Base-by-base conservation (phyloP, 2,329 filamentous ascomycete species). In the Mycosphaerelloides madeirae region DNA sequence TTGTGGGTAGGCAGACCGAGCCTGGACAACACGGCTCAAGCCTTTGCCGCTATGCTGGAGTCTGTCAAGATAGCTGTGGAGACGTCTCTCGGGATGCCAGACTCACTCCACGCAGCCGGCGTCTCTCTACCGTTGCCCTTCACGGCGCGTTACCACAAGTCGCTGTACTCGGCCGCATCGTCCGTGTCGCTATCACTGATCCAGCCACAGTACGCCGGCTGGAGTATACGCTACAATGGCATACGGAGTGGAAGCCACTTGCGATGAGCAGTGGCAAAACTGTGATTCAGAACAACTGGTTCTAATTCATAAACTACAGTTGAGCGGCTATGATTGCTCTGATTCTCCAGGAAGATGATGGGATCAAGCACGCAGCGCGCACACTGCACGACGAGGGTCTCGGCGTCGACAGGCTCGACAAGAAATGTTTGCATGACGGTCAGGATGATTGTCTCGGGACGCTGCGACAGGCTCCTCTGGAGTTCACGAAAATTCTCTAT, bases 41-140 rank as follows among this genome's bases (percentile, higher is more conserved):
- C 40, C 18, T 43, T 43, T 32, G 32, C 20, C 29, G 31, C 40
- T 13, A 36, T 43, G 40, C 22, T 43, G 20, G 31, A 36, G 9
- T 18, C 40, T 31, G 31, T 43, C 31, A 36, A 43, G 20, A 29
- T 32, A 43, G 40, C 40, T 22, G 15, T 13, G 19, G 31, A 43
- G 25, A 35, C 31, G 3, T 36, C 35, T 36, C 40, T 43, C 19
- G 40, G 19, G 14, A 36, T 36, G 31, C 31, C 29, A 35, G 40
- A 43, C 40, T 35, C 31, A 20, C 40, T 43, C 18, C 40, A 43
- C 31, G 28, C 31, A 19, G 22, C 34, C 19, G 32, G 31, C 31
- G 32, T 42, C 22, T 35, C 40, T 35, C 31, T 43, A 29, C 40
- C 40, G 25, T 18, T 13, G 29, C 16, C 40, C 40, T 35, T 36